Conservation (phyloP, 176 grass and related monocot genomes). For the Saccharum spontaneum region DNA sequence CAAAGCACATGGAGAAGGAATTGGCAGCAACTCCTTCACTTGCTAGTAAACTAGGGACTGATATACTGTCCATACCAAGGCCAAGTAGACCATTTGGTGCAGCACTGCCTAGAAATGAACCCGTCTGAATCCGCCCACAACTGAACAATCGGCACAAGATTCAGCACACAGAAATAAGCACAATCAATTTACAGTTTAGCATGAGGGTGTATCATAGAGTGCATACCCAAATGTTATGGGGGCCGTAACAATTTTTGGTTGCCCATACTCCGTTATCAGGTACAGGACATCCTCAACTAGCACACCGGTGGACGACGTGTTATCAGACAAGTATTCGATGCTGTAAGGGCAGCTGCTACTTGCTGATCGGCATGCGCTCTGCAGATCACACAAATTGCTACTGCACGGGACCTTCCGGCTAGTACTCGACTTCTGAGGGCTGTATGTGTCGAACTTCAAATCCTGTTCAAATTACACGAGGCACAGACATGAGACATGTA, state of each 20-base stretch:
- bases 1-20: constrained; percentile 98
- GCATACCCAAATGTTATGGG: constrained; percentile 87
- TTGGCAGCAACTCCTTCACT: constrained; percentile 61
- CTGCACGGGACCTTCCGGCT: constrained; percentile 70
- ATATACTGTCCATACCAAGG: constrained; percentile 71
- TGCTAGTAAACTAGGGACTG: constrained; percentile 78
- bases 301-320: constrained; percentile 77
- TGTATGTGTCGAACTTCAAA: constrained; percentile 54
- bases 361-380: constrained; percentile 41
- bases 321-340: constrained; percentile 63
- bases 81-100: constrained; percentile 89
- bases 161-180: not conserved
- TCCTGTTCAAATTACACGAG: constrained; percentile 42
- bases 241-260: constrained; percentile 47
- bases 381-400: constrained; percentile 55
- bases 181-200: not conserved
- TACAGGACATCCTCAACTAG: constrained; percentile 85
- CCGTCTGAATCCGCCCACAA: constrained; percentile 80
- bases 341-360: constrained; percentile 67
- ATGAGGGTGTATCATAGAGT: not conserved
- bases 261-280: constrained; percentile 47
- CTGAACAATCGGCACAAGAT: constrained; percentile 50
- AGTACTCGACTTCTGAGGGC: constrained; percentile 58
- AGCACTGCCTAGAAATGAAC: constrained; percentile 65
- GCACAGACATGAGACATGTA: not conserved